A percentile compares a stretch with the other conserved stretches of the same genome.
phyloP scores from a whole-genome alignment of 257 asterid genomes.

The Henckelia pumila region DNA sequence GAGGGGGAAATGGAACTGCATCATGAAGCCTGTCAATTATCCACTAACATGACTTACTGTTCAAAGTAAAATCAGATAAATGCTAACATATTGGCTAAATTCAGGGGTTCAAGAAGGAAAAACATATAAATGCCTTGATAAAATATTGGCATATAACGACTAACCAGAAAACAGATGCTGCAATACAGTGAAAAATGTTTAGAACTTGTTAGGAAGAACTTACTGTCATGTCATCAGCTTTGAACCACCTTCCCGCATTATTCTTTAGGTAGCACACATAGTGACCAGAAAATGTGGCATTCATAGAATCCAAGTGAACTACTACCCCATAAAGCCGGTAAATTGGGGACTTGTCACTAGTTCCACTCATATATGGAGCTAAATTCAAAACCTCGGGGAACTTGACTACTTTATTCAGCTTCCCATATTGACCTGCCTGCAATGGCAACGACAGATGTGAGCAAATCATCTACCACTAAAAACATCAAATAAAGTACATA shows the following conservation, averaged over 20 bases:
- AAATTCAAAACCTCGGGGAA: slow-evolving; percentile 70
- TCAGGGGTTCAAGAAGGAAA: not conserved
- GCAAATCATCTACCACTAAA: slow-evolving; percentile 13
- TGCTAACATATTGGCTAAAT: not conserved
- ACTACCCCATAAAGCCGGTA: slow-evolving; percentile 80
- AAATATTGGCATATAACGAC: not conserved
- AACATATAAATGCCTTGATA: not conserved
- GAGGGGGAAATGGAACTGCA: not conserved
- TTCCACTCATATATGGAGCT: slow-evolving; percentile 80
- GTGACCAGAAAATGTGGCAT: slow-evolving; percentile 80
- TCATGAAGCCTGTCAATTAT: not conserved
- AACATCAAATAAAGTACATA: not conserved
- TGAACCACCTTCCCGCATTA: slow-evolving; percentile 68
- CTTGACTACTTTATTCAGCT: slow-evolving; percentile 66
- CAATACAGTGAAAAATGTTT: not conserved
- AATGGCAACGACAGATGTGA: not conserved
- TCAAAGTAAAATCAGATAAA: not conserved
- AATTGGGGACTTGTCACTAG: slow-evolving; percentile 77
- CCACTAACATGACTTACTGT: not conserved
- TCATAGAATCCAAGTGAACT: slow-evolving; percentile 72
- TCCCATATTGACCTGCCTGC: slow-evolving; percentile 76
- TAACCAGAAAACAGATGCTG: not conserved
- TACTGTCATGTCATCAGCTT: slow-evolving; percentile 71
- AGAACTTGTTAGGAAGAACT: slow-evolving; percentile 21
- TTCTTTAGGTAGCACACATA: slow-evolving; percentile 73